Percentiles rank a stretch among this genome's conserved stretches.
These are phyloP conservation scores for Carpinus viminea DNA, from an alignment of 306 rosid genomes.

Conservation along the genomic window DNA sequence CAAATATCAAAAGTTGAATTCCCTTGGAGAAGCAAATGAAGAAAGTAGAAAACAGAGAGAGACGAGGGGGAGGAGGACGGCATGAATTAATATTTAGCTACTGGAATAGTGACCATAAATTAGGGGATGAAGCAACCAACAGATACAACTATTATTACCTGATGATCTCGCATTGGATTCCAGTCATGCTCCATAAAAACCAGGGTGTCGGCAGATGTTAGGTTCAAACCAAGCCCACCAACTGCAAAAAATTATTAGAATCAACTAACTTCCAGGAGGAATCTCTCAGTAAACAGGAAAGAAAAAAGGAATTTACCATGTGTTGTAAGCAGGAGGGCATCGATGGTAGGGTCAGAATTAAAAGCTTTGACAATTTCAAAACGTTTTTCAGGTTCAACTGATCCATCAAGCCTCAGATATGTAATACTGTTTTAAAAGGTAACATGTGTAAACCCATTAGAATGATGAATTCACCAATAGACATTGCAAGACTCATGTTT, in stretches of 20 bases:
- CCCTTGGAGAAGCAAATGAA: background rate
- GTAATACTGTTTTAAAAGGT: conserved; percentile 57
- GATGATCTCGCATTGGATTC: conserved; percentile 99
- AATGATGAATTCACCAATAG: background rate
- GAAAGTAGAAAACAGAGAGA: background rate
- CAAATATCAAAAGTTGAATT: background rate
- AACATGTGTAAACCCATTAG: conserved; percentile 4
- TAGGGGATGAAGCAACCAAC: background rate
- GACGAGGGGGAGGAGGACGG: background rate
- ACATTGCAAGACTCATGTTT: background rate
- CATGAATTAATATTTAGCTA: background rate
- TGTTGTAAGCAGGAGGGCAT: conserved; percentile 86
- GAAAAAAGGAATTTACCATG: conserved; percentile 57
- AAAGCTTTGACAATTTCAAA: conserved; percentile 92
- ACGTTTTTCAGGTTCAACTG: conserved; percentile 84
- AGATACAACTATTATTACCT: conserved; percentile 49
- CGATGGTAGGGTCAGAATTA: conserved; percentile 98
- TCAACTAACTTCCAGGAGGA: conserved; percentile 3
- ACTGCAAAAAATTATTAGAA: conserved; percentile 50
- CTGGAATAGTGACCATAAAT: background rate
- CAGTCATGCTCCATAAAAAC: conserved; percentile 98
- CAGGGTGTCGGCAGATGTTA: conserved; percentile 94
- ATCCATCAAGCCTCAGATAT: conserved; percentile 92
- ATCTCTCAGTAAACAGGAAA: background rate
- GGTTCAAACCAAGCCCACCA: conserved; percentile 97